Evolutionary conservation across 805 yeast genomes (phyloP).

Genomic region (Saccharomycopsis amapae): DNA sequence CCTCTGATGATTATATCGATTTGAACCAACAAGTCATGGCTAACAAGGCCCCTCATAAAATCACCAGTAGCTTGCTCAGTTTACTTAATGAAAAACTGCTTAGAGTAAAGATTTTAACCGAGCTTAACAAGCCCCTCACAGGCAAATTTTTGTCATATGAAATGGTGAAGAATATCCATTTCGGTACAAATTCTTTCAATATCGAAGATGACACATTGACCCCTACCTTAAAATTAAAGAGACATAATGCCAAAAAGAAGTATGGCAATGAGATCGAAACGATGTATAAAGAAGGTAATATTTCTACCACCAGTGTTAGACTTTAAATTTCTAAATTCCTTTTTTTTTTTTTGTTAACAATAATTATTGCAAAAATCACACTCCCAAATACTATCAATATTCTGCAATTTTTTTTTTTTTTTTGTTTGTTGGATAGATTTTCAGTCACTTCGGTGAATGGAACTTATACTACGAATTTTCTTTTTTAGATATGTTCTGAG

Average conservation of each 20-base stretch:
- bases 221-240: constrained; percentile 49
- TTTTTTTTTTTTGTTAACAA: too few species aligned
- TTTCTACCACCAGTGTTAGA: too few species aligned
- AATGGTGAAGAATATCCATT: constrained; percentile 38
- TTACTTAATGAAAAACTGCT: constrained; percentile 24
- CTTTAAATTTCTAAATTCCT: too few species aligned
- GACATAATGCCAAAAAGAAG: constrained; percentile 45
- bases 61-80: constrained; percentile 20
- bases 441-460: too few species aligned
- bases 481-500: too few species aligned
- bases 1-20: background rate
- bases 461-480: too few species aligned
- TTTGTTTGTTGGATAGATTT: too few species aligned
- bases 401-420: too few species aligned
- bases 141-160: constrained; percentile 43
- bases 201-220: constrained; percentile 48
- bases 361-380: too few species aligned
- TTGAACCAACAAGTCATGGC: background rate
- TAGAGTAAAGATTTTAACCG: constrained; percentile 32
- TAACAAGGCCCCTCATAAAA: background rate
- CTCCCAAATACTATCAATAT: too few species aligned
- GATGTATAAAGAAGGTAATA: constrained; percentile 39
- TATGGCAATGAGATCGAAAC: constrained; percentile 35
- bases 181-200: constrained; percentile 47
- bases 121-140: constrained; percentile 25